A percentile compares a stretch with the other conserved stretches of the same genome.
Conservation (phyloP, 2,329 filamentous ascomycete genomes). For the Graphilbum sp. region DNA sequence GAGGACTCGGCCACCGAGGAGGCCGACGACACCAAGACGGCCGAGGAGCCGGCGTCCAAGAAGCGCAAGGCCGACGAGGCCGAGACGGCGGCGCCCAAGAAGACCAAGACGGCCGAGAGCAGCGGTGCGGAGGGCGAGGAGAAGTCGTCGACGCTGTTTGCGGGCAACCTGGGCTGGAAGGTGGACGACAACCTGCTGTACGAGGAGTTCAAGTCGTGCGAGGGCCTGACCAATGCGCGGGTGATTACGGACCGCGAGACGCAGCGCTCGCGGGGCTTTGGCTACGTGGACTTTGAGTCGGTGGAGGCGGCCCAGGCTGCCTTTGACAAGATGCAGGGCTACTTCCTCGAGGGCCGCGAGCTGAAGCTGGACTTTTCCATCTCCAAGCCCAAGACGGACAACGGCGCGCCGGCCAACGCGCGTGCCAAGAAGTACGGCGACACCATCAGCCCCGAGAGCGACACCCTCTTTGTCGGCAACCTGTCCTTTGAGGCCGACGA, state of each 20-base stretch:
- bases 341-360: constrained; percentile 19
- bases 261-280: constrained; percentile 80
- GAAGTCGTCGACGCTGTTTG: constrained; percentile 57
- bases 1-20: constrained; percentile 19
- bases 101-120: constrained; percentile 41
- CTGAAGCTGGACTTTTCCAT: constrained; percentile 23
- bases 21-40: constrained; percentile 10
- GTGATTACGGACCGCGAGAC: constrained; percentile 70
- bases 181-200: constrained; percentile 70
- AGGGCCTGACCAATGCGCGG: constrained; percentile 54
- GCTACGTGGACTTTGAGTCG: constrained; percentile 75
- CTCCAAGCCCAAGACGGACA: constrained; percentile 13
- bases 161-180: constrained; percentile 83
- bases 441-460: constrained; percentile 58
- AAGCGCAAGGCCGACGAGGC: constrained; percentile 49
- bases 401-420: constrained; percentile 39
- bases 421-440: constrained; percentile 62
- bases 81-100: constrained; percentile 41
- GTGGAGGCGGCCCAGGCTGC: constrained; percentile 28
- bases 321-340: constrained; percentile 21
- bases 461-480: constrained; percentile 87
- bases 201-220: constrained; percentile 66
- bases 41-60: constrained; percentile 24
- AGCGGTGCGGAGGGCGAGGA: constrained; percentile 28
- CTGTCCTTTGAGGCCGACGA: constrained; percentile 71